phyloP scores from a whole-genome alignment of 2,329 filamentous ascomycete species.

The Lachnellula suecica region DNA sequence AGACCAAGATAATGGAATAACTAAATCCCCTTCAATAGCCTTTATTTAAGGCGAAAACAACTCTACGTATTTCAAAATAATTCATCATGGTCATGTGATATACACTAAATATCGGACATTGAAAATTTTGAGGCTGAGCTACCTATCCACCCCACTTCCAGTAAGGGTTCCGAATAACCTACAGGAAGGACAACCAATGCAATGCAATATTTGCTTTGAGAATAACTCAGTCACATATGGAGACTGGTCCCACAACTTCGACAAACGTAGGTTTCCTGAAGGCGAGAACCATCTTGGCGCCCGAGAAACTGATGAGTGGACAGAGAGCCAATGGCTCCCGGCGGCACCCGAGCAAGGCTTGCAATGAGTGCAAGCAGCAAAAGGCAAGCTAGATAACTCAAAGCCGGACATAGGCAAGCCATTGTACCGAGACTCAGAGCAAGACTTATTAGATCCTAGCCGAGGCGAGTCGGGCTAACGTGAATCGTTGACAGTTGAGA shows the following conservation, averaged over 20 bases:
- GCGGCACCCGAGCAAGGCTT: constrained; percentile 14
- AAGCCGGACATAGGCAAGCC: neutral
- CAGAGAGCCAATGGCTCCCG: constrained; percentile 2
- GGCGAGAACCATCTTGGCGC: neutral
- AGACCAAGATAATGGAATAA: too few relatives aligned
- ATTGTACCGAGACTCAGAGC: neutral
- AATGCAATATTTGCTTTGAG: neutral
- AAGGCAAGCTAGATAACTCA: constrained; percentile 3
- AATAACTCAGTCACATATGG: neutral
- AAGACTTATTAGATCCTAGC: neutral
- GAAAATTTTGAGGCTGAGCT: neutral
- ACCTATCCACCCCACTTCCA: too few relatives aligned
- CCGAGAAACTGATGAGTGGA: neutral
- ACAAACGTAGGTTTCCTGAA: neutral
- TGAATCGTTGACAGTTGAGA: constrained; percentile 5
- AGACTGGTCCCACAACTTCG: neutral
- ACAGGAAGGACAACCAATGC: neutral
- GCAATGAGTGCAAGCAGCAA: constrained; percentile 16
- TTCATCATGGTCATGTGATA: too few relatives aligned
- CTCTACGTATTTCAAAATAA: too few relatives aligned
- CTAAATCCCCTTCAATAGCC: too few relatives aligned
- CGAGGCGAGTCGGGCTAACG: neutral
- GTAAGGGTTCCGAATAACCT: neutral
- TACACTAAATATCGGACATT: too few relatives aligned
- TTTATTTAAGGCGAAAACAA: too few relatives aligned